Conservation (phyloP, 208 protist species). For the Trypanosoma lewisi region DNA sequence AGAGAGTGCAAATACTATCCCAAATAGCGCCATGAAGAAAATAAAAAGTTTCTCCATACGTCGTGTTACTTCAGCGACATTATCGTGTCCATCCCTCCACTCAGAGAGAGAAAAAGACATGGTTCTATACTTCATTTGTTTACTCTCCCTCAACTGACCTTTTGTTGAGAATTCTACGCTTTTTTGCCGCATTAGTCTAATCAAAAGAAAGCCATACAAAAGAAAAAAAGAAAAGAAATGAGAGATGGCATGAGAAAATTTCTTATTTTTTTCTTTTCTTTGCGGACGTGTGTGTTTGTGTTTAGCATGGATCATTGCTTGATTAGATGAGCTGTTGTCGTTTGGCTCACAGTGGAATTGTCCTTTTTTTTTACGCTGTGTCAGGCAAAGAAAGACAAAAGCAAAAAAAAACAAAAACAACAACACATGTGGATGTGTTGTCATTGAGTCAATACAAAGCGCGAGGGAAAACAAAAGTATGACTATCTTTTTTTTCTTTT, state of each 20-base stretch:
- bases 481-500: too few relatives aligned
- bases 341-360: too few relatives aligned
- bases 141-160: neutral
- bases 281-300: neutral
- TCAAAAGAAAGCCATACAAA: too few relatives aligned
- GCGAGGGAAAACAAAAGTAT: too few relatives aligned
- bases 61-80: neutral
- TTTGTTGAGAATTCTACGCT: neutral
- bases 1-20: constrained; percentile 13
- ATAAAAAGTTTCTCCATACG: neutral
- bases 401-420: neutral
- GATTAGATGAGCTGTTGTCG: too few relatives aligned
- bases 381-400: neutral
- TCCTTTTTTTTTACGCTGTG: too few relatives aligned
- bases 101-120: neutral
- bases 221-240: constrained; percentile 13
- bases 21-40: neutral
- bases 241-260: neutral
- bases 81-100: neutral
- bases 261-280: constrained; percentile 1
- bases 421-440: neutral
- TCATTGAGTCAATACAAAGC: too few relatives aligned
- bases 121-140: neutral
- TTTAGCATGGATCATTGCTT: too few relatives aligned
- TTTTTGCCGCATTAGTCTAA: too few relatives aligned